phyloP scores from a whole-genome alignment of 2,329 filamentous ascomycete genomes.

The Beauveria varroae region DNA sequence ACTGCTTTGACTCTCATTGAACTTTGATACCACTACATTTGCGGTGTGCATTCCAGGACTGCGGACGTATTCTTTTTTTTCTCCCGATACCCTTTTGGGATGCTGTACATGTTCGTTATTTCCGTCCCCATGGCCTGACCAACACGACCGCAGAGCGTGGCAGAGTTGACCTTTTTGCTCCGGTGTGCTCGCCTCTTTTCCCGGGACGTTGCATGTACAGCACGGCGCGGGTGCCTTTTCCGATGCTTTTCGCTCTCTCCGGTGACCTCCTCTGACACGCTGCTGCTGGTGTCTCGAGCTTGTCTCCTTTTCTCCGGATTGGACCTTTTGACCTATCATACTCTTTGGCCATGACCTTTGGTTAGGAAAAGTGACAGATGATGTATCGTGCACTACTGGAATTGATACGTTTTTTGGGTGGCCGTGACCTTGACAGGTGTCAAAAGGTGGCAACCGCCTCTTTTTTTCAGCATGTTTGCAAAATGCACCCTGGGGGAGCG shows the following conservation, averaged over 20 bases:
- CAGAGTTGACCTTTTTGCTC: neutral
- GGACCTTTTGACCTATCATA: neutral
- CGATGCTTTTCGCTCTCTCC: neutral
- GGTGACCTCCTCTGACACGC: neutral
- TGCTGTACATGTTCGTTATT: neutral
- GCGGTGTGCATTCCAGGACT: neutral
- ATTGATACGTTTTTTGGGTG: too few species aligned
- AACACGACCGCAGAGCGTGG: neutral
- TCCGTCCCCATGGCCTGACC: neutral
- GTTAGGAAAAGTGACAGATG: neutral
- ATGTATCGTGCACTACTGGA: neutral
- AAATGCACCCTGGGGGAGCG: too few species aligned
- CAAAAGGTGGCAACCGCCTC: too few species aligned
- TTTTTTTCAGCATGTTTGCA: too few species aligned
- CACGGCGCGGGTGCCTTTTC: neutral
- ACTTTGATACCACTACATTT: conserved; percentile 1
- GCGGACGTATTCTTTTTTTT: neutral
- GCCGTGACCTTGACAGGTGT: too few species aligned
- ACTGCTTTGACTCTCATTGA: neutral
- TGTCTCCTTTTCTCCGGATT: neutral
- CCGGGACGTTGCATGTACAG: neutral
- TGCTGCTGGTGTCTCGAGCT: neutral
- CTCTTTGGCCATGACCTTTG: neutral
- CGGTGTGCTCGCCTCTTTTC: neutral
- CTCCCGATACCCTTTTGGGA: neutral